These are phyloP conservation scores for Colletotrichum cereale DNA, from an alignment of 2,329 filamentous ascomycete species.

Conservation along the genomic window DNA sequence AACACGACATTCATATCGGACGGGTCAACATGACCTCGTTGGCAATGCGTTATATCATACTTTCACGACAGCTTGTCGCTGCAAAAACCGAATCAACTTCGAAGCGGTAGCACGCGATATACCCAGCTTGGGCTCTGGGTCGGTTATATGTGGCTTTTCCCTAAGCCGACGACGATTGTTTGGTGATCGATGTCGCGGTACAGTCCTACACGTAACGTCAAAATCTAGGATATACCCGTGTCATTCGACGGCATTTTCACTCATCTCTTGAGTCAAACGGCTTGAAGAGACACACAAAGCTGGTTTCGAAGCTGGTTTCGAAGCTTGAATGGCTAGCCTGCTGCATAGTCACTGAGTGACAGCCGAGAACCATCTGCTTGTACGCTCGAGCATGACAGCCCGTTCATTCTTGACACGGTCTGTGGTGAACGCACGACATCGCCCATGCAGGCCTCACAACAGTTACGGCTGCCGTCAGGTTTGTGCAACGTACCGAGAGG, in stretches of 20 bases:
- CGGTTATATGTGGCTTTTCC: not conserved
- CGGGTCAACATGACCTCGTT: too few relatives aligned
- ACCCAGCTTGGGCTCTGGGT: not conserved
- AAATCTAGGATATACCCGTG: not conserved
- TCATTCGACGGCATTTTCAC: not conserved
- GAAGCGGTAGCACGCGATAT: not conserved
- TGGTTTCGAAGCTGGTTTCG: not conserved
- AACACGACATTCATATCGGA: too few relatives aligned
- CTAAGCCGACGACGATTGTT: not conserved
- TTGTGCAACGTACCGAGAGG: not conserved
- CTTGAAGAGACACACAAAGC: not conserved
- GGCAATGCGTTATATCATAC: not conserved
- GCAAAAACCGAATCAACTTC: not conserved
- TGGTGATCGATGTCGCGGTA: not conserved
- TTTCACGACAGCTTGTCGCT: not conserved
- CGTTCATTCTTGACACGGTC: not conserved
- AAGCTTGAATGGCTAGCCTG: not conserved
- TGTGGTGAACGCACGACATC: not conserved
- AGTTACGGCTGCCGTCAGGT: not conserved
- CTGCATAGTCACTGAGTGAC: not conserved
- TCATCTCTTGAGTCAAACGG: not conserved
- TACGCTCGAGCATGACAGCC: not conserved
- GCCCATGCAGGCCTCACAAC: not conserved
- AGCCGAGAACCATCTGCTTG: not conserved
- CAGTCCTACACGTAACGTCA: not conserved